Evolutionary conservation across 1,139 yeast species (phyloP).

Genomic region (Diutina neorugosa): DNA sequence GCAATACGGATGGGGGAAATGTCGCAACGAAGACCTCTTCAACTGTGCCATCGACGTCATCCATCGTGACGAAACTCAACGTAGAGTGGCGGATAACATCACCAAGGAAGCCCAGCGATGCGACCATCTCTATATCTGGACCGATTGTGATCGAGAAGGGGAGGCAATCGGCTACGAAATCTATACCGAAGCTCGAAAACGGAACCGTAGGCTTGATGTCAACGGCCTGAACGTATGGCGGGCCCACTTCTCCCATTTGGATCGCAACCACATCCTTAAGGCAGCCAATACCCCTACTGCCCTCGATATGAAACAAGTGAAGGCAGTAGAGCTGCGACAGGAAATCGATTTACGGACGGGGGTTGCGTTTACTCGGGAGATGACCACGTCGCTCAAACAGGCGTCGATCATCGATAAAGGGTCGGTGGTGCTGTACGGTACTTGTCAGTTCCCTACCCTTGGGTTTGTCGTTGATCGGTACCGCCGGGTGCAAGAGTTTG

Average conservation of each 20-base stretch:
- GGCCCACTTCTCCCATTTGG: conserved; percentile 83
- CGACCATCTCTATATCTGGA: conserved; percentile 79
- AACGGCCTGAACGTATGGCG: conserved; percentile 42
- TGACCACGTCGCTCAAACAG: conserved; percentile 37
- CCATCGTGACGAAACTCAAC: conserved; percentile 13
- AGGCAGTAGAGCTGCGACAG: conserved; percentile 76
- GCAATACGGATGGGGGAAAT: conserved; percentile 55
- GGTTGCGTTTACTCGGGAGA: conserved; percentile 72
- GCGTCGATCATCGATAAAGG: conserved; percentile 5
- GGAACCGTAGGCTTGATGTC: conserved; percentile 30
- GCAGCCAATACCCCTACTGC: conserved; percentile 64
- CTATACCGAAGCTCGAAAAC: conserved; percentile 48
- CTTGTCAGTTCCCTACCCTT: conserved; percentile 94
- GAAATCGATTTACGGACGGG: conserved; percentile 90
- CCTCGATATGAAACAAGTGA: conserved; percentile 59
- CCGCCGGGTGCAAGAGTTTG: conserved; percentile 58
- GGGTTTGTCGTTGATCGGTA: conserved; percentile 96
- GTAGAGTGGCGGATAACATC: conserved; percentile 53
- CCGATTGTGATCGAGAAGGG: conserved; percentile 98
- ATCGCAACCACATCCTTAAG: conserved; percentile 51
- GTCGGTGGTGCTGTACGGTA: conserved; percentile 58
- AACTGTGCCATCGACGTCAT: conserved; percentile 19
- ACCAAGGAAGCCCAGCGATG: conserved; percentile 49
- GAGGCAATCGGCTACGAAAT: conserved; percentile 91
- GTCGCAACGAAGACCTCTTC: conserved; percentile 54